phyloP scores from a whole-genome alignment of 768 basidiomycete genomes.

The Mrakia frigida region DNA sequence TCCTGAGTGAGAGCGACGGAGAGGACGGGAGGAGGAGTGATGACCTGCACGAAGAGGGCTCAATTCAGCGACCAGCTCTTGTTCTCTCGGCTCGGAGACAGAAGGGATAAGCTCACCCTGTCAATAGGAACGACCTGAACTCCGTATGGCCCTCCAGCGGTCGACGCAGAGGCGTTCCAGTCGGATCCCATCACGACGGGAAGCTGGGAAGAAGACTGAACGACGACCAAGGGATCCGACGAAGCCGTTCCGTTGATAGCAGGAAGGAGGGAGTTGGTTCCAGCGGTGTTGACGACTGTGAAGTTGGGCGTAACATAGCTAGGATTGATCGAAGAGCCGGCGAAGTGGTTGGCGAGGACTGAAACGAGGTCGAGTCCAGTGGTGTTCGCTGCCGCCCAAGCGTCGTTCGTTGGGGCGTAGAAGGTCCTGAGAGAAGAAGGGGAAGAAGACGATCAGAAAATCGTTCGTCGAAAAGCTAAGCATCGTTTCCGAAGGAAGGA shows the following conservation, averaged over 20 bases:
- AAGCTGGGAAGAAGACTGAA: neutral
- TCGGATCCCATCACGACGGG: neutral
- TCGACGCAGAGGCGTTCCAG: neutral
- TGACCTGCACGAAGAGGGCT: neutral
- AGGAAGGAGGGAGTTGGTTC: neutral
- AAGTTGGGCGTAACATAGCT: neutral
- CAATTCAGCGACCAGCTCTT: neutral
- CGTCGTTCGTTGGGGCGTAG: neutral
- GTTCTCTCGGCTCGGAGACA: neutral
- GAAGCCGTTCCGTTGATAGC: neutral
- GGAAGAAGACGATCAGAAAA: neutral
- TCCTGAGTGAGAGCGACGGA: neutral
- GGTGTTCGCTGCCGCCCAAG: neutral
- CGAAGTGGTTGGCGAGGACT: neutral
- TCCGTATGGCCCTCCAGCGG: neutral
- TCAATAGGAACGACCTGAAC: neutral
- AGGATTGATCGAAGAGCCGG: neutral
- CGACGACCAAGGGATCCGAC: neutral
- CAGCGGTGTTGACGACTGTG: neutral
- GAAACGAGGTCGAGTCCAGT: constrained; percentile 5
- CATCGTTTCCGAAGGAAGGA: neutral
- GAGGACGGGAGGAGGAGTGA: neutral
- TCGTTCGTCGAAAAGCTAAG: neutral
- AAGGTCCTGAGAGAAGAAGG: neutral
- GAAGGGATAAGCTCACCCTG: neutral